Evolutionary conservation across 305 asterid genomes (phyloP), one percentile per base, ranked within the genome.

Genomic region (Plantago rigida): DNA sequence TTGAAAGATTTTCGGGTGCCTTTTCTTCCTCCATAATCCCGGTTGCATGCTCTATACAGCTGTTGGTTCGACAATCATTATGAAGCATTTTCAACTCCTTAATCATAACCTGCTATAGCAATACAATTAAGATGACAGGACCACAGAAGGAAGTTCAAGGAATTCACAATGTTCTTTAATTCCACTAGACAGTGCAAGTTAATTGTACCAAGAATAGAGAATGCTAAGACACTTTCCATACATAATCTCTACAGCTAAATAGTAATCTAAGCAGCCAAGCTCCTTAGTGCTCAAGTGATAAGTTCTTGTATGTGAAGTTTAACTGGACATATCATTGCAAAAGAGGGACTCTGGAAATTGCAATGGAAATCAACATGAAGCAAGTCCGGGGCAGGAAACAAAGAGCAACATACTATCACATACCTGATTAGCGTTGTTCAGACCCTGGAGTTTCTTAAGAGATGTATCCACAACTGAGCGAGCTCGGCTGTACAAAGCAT

Each of bases 21-120:
- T 81, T 82, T 81, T 83, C 93, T 73, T 81, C 91, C 77, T 92
- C 99, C 86, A 86, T 84, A 64, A 86, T 74, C 61, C 87, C 97
- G 44, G 80, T 78, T 58, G 97, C 99, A 58, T 92, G 99, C 84
- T 92, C 99, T 72, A 82, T 78, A 55, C 99, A 92, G 73, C 82
- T 86, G 75, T 71, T 83, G 69, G 96, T 78, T 74, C 97, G 86
- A 60, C 96, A 81, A 46, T 86, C 91, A 17, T 71, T 65, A 53
- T 71, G 67, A 70, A 92, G 79, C 62, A 56, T 72, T 82, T 78
- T 78, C 91, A 92, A 69, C 59, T 92, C 95, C 75, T 83, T 80
- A 72, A 81, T 66, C 69, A 77, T 66, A 6, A 68, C 87, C 99
- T 88, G 89, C 31, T 59, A 63, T 48, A 65, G 28, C 48, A 47